Conservation (phyloP, 768 basidiomycete species). For the Pleurotus pulmonarius region DNA sequence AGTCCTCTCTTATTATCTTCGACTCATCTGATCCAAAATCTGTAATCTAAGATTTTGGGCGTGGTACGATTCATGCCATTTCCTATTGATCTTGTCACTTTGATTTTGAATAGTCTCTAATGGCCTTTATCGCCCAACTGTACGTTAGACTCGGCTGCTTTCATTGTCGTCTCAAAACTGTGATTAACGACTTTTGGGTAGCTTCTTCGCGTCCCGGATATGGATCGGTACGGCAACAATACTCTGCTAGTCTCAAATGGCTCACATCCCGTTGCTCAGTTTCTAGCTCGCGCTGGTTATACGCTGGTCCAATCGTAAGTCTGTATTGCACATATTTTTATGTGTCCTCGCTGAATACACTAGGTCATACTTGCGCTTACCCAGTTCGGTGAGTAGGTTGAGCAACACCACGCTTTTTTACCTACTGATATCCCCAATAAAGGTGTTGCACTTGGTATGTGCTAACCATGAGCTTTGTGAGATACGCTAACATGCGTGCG, state of each 20-base stretch:
- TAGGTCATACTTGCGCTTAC: not conserved
- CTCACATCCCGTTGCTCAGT: not conserved
- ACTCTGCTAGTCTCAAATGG: no score
- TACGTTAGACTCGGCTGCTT: not conserved
- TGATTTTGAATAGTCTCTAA: not conserved
- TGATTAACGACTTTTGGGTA: not conserved
- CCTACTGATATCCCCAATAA: no score
- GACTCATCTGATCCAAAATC: no score
- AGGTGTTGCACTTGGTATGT: no score
- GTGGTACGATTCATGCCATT: no score
- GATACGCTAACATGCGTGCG: no score
- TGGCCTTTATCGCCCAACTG: not conserved
- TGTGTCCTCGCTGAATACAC: not conserved
- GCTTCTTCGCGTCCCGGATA: not conserved
- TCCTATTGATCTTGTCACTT: no score
- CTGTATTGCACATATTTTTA: not conserved
- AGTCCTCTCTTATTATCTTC: no score
- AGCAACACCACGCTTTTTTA: not conserved
- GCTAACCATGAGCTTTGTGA: no score
- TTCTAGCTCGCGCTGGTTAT: not conserved
- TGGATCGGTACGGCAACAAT: not conserved
- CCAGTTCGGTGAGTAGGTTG: not conserved
- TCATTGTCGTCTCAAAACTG: not conserved
- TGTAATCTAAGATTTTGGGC: no score
- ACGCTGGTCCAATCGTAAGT: not conserved